These are phyloP conservation scores for Rhizoclosmatium sp. DNA, from an alignment of 192 early-diverging fungal species.

Conservation along the genomic window DNA sequence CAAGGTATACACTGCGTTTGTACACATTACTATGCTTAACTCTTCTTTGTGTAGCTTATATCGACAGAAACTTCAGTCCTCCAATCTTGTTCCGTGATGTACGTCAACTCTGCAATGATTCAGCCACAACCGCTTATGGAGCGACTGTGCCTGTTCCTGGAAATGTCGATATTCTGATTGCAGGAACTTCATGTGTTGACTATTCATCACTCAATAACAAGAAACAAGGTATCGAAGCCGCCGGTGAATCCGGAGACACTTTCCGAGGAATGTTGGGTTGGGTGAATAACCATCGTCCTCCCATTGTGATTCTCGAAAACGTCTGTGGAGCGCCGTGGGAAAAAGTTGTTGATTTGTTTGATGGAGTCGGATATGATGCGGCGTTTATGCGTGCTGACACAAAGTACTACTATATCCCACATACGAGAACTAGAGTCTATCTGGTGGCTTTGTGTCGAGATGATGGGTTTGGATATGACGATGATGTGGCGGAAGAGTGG, in stretches of 20 bases:
- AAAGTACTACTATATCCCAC: constrained; percentile 59
- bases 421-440: constrained; percentile 55
- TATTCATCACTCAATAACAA: constrained; percentile 58
- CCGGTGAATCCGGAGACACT: constrained; percentile 56
- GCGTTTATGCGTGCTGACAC: constrained; percentile 44
- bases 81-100: constrained; percentile 59
- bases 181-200: constrained; percentile 61
- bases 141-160: constrained; percentile 47
- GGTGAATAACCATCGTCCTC: constrained; percentile 49
- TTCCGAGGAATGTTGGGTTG: constrained; percentile 55
- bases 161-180: constrained; percentile 52
- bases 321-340: constrained; percentile 53
- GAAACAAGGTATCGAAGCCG: constrained; percentile 46
- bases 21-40: neutral
- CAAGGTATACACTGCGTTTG: constrained; percentile 26
- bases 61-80: constrained; percentile 58
- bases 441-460: constrained; percentile 42
- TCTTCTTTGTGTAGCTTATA: constrained; percentile 42
- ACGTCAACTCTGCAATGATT: constrained; percentile 45
- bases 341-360: constrained; percentile 33
- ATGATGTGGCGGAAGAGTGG: constrained; percentile 42
- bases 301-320: constrained; percentile 56
- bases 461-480: neutral
- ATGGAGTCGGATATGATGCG: constrained; percentile 43
- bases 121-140: constrained; percentile 55